Conservation (phyloP, 352 stramenopile species). For the Elongisporangium senticosum region DNA sequence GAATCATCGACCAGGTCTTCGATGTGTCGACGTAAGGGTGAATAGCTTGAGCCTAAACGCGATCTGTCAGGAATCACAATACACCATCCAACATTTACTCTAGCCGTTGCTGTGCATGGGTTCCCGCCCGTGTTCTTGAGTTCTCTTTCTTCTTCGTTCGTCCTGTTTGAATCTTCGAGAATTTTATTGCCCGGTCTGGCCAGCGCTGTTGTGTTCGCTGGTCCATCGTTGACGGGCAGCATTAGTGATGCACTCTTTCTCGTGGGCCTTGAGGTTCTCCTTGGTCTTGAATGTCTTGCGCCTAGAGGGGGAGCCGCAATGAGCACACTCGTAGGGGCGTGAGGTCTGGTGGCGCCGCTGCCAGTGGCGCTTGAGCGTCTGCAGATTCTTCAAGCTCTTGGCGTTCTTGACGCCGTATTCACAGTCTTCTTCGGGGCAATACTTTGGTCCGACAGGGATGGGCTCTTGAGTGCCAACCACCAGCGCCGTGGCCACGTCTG, state of each 20-base stretch:
- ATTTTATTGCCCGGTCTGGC: background rate
- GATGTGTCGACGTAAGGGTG: conserved; percentile 70
- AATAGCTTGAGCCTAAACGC: background rate
- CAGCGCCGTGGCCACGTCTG: conserved; percentile 16
- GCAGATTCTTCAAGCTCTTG: conserved; percentile 56
- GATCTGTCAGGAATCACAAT: background rate
- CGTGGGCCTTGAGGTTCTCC: conserved; percentile 65
- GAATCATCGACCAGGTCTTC: conserved; percentile 81
- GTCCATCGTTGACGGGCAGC: background rate
- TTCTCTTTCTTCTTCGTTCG: background rate
- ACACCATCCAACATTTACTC: background rate
- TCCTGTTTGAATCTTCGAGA: background rate
- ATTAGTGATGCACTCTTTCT: conserved; percentile 40
- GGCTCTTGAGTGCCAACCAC: conserved; percentile 34
- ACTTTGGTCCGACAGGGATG: conserved; percentile 53
- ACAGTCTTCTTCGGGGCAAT: conserved; percentile 46
- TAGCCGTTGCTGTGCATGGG: background rate
- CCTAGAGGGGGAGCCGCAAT: conserved; percentile 22
- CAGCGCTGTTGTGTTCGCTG: background rate
- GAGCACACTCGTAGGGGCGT: conserved; percentile 42
- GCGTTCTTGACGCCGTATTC: conserved; percentile 37
- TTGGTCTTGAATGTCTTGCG: conserved; percentile 66
- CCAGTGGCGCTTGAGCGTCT: conserved; percentile 72
- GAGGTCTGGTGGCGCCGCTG: conserved; percentile 50
- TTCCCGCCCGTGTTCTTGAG: background rate